Base-by-base conservation (phyloP, 306 rosid genomes). In the Cicer arietinum region DNA sequence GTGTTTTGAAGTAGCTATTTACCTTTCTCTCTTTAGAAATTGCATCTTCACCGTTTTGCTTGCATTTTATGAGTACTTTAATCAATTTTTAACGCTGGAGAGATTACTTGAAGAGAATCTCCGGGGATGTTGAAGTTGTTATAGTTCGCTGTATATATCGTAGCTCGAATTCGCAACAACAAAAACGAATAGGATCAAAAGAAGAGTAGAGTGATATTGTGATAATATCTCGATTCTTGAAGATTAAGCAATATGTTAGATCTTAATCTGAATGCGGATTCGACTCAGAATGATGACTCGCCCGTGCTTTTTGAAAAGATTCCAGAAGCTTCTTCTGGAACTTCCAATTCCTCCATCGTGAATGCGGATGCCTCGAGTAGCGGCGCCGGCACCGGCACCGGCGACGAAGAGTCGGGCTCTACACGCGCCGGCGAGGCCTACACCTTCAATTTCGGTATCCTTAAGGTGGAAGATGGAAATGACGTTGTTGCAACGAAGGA, bases 341-440 rank as follows among this genome's bases (percentile, higher is more conserved):
- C 98, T 60, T 95, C 99, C 40, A 92, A 92, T 85, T 92, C 99
- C 50, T 95, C 97, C 37, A 71, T 90, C 71, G 97, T 92, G 91
- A 90, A 92, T 90, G 99, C 97, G 11, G 97, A 95, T 44, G 92
- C 92, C 4, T 90, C 97, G 37, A 89, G 92, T 84, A 88, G 79
- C 80, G 88, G 86, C 13, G 85, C 74, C 53, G 87, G 90, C 43
- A 88, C 79, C 80, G 88, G 86, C 10, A 84, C 74, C 53, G 87
- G 90, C 43, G 94, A 91, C 40, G 99, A 85, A 4, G 99, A 95
- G 72, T 90, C 96, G 80, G 86, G 97, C 73, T 89, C 98, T 14
- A 81, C 92, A 81, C 96, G 95, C 88, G 95, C 79, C 52, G 85
- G 88, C 25, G 89, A 79, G 65, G 64, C 77, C 44, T 81, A 73